Evolutionary conservation across 1,284 basidiomycete species (phyloP).

Genomic region (Rhodotorula glutinis): DNA sequence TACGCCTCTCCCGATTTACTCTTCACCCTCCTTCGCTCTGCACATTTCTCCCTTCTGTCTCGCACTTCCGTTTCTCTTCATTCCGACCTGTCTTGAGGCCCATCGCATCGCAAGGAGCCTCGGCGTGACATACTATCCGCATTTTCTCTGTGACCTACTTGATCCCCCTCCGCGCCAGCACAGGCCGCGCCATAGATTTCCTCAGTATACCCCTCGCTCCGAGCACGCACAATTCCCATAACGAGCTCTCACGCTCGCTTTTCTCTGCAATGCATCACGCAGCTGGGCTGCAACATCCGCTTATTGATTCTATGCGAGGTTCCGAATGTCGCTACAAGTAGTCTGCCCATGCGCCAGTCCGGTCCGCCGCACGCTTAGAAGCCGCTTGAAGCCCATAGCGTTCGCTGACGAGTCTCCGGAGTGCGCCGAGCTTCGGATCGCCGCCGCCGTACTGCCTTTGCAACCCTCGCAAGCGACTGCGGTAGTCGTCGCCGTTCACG

Average conservation of each 20-base stretch:
- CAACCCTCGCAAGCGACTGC: constrained; percentile 69
- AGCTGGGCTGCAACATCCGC: no score
- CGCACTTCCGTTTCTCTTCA: not conserved
- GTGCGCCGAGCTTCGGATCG: not conserved
- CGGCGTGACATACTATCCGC: not conserved
- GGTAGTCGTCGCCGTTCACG: constrained; percentile 83
- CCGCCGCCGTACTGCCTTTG: constrained; percentile 26
- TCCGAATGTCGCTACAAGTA: not conserved
- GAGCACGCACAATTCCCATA: no score
- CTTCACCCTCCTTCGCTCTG: not conserved
- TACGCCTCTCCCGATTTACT: not conserved
- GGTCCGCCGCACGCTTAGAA: not conserved
- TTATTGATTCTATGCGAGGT: no score
- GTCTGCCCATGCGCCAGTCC: constrained; percentile 4
- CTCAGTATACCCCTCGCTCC: not conserved
- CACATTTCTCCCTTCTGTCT: not conserved
- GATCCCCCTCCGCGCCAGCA: no score
- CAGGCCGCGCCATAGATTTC: no score
- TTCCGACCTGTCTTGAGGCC: no score
- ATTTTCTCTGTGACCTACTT: not conserved
- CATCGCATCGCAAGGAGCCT: no score
- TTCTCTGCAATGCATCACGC: no score
- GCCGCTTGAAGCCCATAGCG: not conserved
- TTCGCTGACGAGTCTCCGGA: not conserved
- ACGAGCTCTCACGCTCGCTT: no score